phyloP scores from a whole-genome alignment of 225 moss, liverwort and hornwort genomes.

The Marchantia polymorpha region DNA sequence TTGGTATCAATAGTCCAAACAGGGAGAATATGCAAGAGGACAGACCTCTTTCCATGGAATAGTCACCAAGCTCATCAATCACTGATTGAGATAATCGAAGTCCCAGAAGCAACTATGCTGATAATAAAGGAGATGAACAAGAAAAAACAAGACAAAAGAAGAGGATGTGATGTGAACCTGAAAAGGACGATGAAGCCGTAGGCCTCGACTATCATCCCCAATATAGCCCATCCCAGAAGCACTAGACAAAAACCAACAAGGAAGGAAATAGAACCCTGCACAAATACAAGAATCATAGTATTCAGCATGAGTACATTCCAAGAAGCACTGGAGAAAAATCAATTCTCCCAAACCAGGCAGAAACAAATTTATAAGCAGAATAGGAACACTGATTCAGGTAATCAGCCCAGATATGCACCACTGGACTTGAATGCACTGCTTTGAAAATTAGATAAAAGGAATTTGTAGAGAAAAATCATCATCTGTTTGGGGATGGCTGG shows the following conservation, averaged over 20 bases:
- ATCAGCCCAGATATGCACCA: background rate
- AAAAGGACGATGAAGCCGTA: slow-evolving; percentile 95
- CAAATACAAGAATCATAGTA: background rate
- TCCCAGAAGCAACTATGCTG: no score
- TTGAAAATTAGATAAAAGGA: background rate
- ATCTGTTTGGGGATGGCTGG: no score
- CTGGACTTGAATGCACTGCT: background rate
- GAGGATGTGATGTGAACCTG: slow-evolving; percentile 40
- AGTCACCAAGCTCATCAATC: no score
- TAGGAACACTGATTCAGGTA: background rate
- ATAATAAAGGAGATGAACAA: no score
- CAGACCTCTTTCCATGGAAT: no score
- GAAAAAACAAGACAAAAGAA: background rate
- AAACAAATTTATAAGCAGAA: background rate
- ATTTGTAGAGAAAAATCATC: background rate
- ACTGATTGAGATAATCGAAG: no score
- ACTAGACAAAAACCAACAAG: slow-evolving; percentile 78
- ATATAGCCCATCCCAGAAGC: slow-evolving; percentile 84
- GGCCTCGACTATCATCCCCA: slow-evolving; percentile 87
- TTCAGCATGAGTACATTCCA: background rate
- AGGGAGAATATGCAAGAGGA: background rate
- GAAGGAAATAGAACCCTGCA: slow-evolving; percentile 91
- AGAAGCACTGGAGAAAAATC: background rate
- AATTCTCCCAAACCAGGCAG: background rate
- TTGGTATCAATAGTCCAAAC: background rate